These are phyloP conservation scores for Fistulifera solaris DNA, from an alignment of 108 stramenopile species.

Conservation along the genomic window DNA sequence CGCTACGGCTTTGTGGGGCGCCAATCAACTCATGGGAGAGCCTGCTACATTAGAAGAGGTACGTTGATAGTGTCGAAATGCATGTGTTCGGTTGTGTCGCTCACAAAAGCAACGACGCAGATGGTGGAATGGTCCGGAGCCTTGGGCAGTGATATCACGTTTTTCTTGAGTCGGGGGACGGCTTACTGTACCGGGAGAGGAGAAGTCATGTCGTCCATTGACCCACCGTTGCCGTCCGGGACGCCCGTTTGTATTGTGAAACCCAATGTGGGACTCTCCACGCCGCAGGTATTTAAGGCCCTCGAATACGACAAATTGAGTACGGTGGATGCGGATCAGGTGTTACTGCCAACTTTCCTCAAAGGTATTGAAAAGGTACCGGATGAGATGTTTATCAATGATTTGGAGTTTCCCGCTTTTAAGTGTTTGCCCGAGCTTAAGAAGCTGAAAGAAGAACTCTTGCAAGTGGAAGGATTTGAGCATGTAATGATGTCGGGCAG, in stretches of 20 bases:
- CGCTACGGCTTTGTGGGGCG: constrained; percentile 91
- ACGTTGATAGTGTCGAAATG: constrained; percentile 2
- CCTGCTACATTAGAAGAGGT: constrained; percentile 78
- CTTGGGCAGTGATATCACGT: constrained; percentile 92
- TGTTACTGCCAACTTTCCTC: constrained; percentile 50
- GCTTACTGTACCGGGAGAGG: constrained; percentile 95
- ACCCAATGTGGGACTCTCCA: constrained; percentile 82
- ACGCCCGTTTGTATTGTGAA: constrained; percentile 76
- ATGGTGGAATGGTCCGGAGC: constrained; percentile 90
- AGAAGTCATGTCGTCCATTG: constrained; percentile 83
- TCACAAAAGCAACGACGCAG: constrained; percentile 10
- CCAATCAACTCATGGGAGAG: constrained; percentile 79
- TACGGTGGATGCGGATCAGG: constrained; percentile 46
- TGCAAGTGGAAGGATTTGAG: constrained; percentile 53
- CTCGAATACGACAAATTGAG: constrained; percentile 76
- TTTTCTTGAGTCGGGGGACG: constrained; percentile 88
- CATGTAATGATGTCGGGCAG: constrained; percentile 83
- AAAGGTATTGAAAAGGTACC: constrained; percentile 40
- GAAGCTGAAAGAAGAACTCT: constrained; percentile 48
- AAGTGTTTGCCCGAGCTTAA: constrained; percentile 54
- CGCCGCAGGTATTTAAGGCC: constrained; percentile 85
- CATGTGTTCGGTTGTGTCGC: background rate
- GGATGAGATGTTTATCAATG: constrained; percentile 63
- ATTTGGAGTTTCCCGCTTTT: constrained; percentile 81
- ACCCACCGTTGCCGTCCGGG: constrained; percentile 54